phyloP scores from a whole-genome alignment of 345 rosid genomes.

The Aquilaria malaccensis region DNA sequence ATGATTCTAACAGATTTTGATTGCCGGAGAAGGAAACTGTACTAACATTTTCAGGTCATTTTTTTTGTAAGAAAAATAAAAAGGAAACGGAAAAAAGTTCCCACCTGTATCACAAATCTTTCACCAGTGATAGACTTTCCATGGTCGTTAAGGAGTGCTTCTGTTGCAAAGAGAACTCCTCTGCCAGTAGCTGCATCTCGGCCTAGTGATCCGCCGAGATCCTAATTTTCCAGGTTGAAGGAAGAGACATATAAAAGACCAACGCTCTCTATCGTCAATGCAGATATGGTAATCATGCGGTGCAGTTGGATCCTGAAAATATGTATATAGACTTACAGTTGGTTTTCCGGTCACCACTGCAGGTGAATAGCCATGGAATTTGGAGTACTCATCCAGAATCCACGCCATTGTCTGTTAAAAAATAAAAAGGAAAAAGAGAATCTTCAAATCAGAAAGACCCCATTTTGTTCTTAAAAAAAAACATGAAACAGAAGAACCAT shows the following conservation, averaged over 20 bases:
- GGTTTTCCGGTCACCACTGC: slow-evolving; percentile 96
- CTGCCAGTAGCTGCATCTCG: slow-evolving; percentile 98
- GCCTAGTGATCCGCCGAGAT: slow-evolving; percentile 96
- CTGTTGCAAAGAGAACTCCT: slow-evolving; percentile 89
- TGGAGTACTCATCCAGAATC: slow-evolving; percentile 96
- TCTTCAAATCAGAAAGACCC: not conserved
- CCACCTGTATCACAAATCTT: slow-evolving; percentile 79
- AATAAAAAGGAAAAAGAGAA: not conserved
- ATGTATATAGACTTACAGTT: slow-evolving; percentile 35
- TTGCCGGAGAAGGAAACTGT: not conserved
- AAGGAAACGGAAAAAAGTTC: not conserved
- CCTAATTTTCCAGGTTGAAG: slow-evolving; percentile 26
- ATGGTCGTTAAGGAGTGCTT: slow-evolving; percentile 84
- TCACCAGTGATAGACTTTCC: slow-evolving; percentile 75
- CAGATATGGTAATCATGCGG: not conserved
- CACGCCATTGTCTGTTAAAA: slow-evolving; percentile 89
- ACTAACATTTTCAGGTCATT: not conserved
- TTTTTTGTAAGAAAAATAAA: not conserved
- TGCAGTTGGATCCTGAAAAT: not conserved
- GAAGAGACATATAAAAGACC: not conserved
- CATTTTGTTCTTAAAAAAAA: not conserved
- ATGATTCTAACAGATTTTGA: not conserved
- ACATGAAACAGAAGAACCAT: not conserved
- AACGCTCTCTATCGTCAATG: not conserved
- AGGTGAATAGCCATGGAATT: slow-evolving; percentile 91